phyloP scores from a whole-genome alignment of 75 land plant genomes.

The Larix kaempferi region DNA sequence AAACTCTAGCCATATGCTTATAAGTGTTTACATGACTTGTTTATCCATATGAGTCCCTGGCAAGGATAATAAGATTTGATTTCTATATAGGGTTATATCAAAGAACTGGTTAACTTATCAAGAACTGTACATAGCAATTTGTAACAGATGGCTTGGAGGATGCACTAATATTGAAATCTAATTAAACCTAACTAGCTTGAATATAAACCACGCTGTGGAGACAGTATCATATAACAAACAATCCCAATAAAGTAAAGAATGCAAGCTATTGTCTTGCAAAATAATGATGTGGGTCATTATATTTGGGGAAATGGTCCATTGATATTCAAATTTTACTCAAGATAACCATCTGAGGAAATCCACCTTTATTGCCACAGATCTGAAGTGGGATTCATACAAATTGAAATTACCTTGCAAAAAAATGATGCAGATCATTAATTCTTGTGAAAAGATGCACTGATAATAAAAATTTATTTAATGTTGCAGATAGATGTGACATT shows the following conservation, averaged over 20 bases:
- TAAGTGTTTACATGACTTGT: not conserved
- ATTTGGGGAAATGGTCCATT: not conserved
- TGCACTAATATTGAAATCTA: not conserved
- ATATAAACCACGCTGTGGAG: not conserved
- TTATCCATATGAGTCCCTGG: not conserved
- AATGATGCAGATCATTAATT: not conserved
- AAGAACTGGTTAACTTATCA: not conserved
- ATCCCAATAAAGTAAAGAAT: not conserved
- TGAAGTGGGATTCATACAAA: not conserved
- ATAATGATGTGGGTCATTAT: not conserved
- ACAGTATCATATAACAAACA: not conserved
- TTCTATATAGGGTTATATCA: too few relatives aligned
- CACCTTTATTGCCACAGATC: not conserved
- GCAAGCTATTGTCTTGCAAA: not conserved
- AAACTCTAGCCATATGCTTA: not conserved
- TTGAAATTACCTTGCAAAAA: not conserved
- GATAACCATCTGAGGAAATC: not conserved
- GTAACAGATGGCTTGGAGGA: not conserved
- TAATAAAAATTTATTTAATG: too few relatives aligned
- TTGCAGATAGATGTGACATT: too few relatives aligned
- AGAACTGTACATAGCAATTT: not conserved
- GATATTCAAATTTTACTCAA: not conserved
- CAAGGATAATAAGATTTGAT: not conserved
- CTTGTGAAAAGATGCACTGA: not conserved
- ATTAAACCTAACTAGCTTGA: not conserved